These are phyloP conservation scores for Paecilomyces variotii DNA, from an alignment of 2,329 filamentous ascomycete species.

Conservation along the genomic window DNA sequence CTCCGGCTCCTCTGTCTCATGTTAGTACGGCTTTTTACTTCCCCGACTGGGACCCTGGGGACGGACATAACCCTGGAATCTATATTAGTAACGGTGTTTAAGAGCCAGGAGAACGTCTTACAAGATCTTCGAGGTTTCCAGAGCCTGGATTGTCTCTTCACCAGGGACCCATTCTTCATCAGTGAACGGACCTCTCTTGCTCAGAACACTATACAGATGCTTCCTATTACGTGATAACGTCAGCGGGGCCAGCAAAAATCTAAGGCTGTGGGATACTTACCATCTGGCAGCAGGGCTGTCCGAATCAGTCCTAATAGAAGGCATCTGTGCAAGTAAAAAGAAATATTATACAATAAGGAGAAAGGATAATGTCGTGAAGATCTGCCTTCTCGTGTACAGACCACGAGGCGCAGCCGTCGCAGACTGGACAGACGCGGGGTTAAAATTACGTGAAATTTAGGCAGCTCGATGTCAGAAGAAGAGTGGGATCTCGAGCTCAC, in stretches of 20 bases:
- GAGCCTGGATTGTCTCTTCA: conserved; percentile 44
- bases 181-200: conserved; percentile 70
- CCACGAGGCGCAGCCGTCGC: background rate
- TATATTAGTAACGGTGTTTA: conserved; percentile 14
- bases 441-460: background rate
- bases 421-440: background rate
- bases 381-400: background rate
- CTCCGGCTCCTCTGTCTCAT: conserved; percentile 70
- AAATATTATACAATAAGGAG: background rate
- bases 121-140: conserved; percentile 69
- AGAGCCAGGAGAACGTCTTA: conserved; percentile 36
- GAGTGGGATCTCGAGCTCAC: background rate
- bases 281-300: conserved; percentile 13
- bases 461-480: background rate
- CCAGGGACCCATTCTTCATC: conserved; percentile 53
- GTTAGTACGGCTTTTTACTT: conserved; percentile 19
- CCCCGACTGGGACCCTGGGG: conserved; percentile 5
- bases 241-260: conserved; percentile 3
- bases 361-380: background rate
- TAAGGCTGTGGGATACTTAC: conserved; percentile 11
- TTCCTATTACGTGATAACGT: conserved; percentile 49
- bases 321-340: background rate
- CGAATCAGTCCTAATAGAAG: background rate
- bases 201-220: conserved; percentile 74
- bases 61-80: conserved; percentile 45